Evolutionary conservation across 1,139 yeast genomes (phyloP).

Genomic region (Lodderomyces jiufengensis): DNA sequence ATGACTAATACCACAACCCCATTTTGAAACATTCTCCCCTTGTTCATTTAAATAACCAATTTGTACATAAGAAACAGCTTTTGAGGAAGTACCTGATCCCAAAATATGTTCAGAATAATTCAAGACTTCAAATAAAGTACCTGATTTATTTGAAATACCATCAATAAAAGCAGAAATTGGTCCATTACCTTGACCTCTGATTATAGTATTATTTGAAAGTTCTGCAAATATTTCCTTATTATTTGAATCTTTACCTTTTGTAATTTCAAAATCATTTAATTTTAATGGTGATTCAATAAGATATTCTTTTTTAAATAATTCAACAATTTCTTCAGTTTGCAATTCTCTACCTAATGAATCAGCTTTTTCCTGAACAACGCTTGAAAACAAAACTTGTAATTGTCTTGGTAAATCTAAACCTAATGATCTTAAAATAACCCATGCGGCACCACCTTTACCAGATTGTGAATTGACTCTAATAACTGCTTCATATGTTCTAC

Average conservation of each 20-base stretch:
- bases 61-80: slow-evolving; percentile 48
- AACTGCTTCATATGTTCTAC: slow-evolving; percentile 49
- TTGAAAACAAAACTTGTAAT: slow-evolving; percentile 42
- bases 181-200: slow-evolving; percentile 43
- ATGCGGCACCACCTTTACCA: slow-evolving; percentile 51
- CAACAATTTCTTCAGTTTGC: slow-evolving; percentile 39
- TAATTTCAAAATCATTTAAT: slow-evolving; percentile 34
- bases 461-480: slow-evolving; percentile 50
- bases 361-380: slow-evolving; percentile 39
- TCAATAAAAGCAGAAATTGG: slow-evolving; percentile 47
- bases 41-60: slow-evolving; percentile 28
- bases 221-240: slow-evolving; percentile 32
- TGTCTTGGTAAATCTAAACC: slow-evolving; percentile 48
- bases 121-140: slow-evolving; percentile 37
- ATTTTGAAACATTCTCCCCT: slow-evolving; percentile 26
- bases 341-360: slow-evolving; percentile 44
- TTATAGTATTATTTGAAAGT: slow-evolving; percentile 20
- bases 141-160: slow-evolving; percentile 34
- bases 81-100: slow-evolving; percentile 41
- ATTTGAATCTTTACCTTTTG: slow-evolving; percentile 20
- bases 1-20: slow-evolving; percentile 48
- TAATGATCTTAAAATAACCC: slow-evolving; percentile 46
- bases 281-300: slow-evolving; percentile 22
- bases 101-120: slow-evolving; percentile 44
- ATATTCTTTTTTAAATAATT: slow-evolving; percentile 37